phyloP scores from a whole-genome alignment of 441 rosid genomes.

The Erysimum cheiri region DNA sequence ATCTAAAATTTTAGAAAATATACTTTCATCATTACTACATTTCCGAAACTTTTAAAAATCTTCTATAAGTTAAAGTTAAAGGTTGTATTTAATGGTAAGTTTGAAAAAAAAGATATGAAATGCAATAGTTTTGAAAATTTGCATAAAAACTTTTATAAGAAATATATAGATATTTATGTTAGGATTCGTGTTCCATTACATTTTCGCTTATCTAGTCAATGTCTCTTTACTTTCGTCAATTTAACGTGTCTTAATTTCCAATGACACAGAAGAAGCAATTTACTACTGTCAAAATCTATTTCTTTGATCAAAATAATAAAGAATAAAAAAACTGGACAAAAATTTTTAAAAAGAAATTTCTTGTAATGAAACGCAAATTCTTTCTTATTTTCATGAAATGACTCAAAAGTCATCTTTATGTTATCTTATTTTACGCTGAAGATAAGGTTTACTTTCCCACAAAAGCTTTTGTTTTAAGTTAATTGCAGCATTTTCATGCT shows the following conservation, averaged over 20 bases:
- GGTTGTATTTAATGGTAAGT: background rate
- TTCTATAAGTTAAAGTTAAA: too few relatives aligned
- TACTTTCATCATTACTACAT: background rate
- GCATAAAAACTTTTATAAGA: background rate
- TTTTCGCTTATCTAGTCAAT: background rate
- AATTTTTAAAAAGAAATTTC: too few relatives aligned
- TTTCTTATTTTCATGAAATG: too few relatives aligned
- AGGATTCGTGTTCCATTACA: background rate
- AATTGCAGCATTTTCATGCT: constrained; percentile 25
- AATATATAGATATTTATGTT: background rate
- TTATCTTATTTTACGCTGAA: constrained; percentile 21
- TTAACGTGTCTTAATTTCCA: background rate
- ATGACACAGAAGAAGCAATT: too few relatives aligned
- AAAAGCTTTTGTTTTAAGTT: background rate
- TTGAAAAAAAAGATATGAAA: too few relatives aligned
- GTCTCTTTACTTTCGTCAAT: background rate
- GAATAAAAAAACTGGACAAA: too few relatives aligned
- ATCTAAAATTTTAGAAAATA: background rate
- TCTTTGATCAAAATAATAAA: too few relatives aligned
- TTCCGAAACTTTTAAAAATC: background rate
- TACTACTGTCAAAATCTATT: too few relatives aligned
- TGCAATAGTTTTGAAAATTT: too few relatives aligned
- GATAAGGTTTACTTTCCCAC: constrained; percentile 36
- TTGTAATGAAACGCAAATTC: too few relatives aligned
- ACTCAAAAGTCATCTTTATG: background rate